Conservation (phyloP, 345 rosid genomes). For the Barbarea vulgaris region DNA sequence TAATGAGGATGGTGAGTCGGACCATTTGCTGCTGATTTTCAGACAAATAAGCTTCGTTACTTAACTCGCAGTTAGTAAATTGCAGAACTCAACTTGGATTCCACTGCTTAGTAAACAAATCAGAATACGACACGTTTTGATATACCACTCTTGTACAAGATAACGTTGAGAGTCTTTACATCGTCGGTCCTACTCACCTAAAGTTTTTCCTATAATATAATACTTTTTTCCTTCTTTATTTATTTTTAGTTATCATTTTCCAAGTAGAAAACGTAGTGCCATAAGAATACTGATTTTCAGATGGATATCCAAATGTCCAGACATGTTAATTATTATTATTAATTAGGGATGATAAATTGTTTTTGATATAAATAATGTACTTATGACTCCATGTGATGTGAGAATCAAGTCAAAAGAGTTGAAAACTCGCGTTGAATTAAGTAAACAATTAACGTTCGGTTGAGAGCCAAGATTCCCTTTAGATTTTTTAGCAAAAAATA, state of each 20-base stretch:
- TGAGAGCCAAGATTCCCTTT: slow-evolving; percentile 14
- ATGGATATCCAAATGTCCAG: too few relatives aligned
- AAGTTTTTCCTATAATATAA: background rate
- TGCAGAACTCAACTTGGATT: slow-evolving; percentile 27
- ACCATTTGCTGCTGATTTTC: slow-evolving; percentile 20
- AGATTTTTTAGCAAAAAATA: background rate
- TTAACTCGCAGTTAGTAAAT: background rate
- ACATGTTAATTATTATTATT: too few relatives aligned
- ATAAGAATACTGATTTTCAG: background rate
- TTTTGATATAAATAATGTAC: too few relatives aligned
- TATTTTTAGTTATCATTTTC: background rate
- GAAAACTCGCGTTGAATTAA: slow-evolving; percentile 5
- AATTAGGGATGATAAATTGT: too few relatives aligned
- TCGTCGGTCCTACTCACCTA: slow-evolving; percentile 5
- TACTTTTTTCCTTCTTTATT: background rate
- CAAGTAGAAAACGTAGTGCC: background rate
- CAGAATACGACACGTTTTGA: slow-evolving; percentile 13
- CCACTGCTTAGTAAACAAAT: slow-evolving; percentile 12
- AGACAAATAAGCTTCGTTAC: slow-evolving; percentile 19
- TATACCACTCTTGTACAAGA: slow-evolving; percentile 7
- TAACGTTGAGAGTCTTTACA: slow-evolving; percentile 11
- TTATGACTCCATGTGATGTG: slow-evolving; percentile 3
- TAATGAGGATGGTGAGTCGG: background rate
- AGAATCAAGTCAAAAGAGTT: slow-evolving; percentile 20
- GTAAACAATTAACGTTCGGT: slow-evolving; percentile 27